Conservation (phyloP, 2,329 filamentous ascomycete species). For the Pyrenochaeta sp. region DNA sequence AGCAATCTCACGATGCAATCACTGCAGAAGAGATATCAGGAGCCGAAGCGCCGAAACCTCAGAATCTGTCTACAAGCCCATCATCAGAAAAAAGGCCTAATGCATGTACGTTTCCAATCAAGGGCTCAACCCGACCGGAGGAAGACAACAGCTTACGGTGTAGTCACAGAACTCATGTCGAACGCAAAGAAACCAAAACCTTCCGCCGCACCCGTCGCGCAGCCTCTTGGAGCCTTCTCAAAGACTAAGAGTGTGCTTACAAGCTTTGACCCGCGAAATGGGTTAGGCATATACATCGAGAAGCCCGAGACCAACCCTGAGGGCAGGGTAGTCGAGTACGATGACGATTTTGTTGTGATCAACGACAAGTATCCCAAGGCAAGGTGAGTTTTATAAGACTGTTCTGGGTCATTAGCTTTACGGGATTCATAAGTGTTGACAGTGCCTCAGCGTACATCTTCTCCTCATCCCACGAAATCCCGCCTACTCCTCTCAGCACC, state of each 20-base stretch:
- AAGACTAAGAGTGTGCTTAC: constrained; percentile 13
- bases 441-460: constrained; percentile 72
- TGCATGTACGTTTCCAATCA: constrained; percentile 42
- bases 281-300: constrained; percentile 71
- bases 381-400: constrained; percentile 19
- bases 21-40: constrained; percentile 32
- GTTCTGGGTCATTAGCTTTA: background rate
- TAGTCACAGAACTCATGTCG: constrained; percentile 59
- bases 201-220: constrained; percentile 7
- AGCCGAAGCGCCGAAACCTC: constrained; percentile 12
- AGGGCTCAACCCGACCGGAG: background rate
- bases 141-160: constrained; percentile 29
- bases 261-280: constrained; percentile 60
- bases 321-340: constrained; percentile 70
- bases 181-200: constrained; percentile 50
- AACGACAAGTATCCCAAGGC: constrained; percentile 86
- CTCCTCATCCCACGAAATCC: constrained; percentile 83
- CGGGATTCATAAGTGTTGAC: background rate
- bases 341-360: constrained; percentile 77
- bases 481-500: constrained; percentile 70
- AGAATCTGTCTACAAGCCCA: constrained; percentile 1
- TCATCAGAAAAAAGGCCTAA: constrained; percentile 42
- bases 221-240: constrained; percentile 11
- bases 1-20: constrained; percentile 26
- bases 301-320: constrained; percentile 68